Base-by-base conservation (phyloP, 2,329 filamentous ascomycete genomes). In the Fusarium sp. region DNA sequence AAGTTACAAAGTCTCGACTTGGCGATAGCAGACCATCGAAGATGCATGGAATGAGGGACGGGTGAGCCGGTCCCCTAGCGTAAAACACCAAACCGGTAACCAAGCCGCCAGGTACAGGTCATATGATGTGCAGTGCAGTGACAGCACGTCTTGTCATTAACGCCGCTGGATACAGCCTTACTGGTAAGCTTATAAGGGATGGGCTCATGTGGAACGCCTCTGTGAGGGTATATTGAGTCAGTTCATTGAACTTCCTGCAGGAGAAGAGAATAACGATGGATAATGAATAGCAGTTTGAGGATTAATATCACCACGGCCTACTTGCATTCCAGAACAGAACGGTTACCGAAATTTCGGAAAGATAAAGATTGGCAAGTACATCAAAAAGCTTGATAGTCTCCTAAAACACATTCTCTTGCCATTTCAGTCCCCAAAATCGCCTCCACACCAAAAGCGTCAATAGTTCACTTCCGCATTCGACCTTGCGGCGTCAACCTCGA, bases 401-500 rank as follows among this genome's bases (percentile, higher is more conserved):
- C 19, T 29, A 10, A 54, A 39, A 54, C 35, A 49, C 19, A 35
- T 48, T 48, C 31, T 57, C 23, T 35, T 56, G 9, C 63, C 25
- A 8, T 42, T 46, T 23, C 42, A 37, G 38, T 18, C 33, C 19
- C 19, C 39, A 19, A 19, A 39, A n/a, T 38, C 48, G 14, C 37
- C 35, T 55, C 39, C 52, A 49, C 39, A 29, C 38, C 33, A 46
- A 38, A 55, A 38, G 41, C 65, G 19, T 42, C 39, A 9, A 31
- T 45, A 23, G 37, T 46, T 45, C 35, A 48, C 52, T 51, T 59
- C 70, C 61, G 66, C 57, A 60, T 71, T 71, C 9, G 51, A 58
- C 58, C 37, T 48, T 10, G 66, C 41, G 70, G 70, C 70, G 70
- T 66, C 46, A 63, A 59, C 16, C 61, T 73, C 62, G 27, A 19